Evolutionary conservation across 345 rosid genomes (phyloP).

Genomic region (Iberis pinnata): DNA sequence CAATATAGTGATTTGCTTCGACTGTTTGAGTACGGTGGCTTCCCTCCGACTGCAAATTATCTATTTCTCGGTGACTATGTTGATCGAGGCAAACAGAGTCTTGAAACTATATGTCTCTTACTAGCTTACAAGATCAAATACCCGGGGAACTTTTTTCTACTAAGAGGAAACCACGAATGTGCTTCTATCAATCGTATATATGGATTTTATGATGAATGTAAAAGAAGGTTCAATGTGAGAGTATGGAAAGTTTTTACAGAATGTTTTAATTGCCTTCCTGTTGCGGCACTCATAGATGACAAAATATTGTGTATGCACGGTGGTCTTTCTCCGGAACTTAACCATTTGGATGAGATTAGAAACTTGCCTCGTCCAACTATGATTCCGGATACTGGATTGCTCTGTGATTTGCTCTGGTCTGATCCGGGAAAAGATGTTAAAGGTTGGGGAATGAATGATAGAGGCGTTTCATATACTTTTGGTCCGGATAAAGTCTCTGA

Average conservation of each 20-base stretch:
- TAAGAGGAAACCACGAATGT: conserved; percentile 91
- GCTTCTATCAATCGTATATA: conserved; percentile 89
- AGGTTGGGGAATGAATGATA: conserved; percentile 94
- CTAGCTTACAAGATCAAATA: conserved; percentile 87
- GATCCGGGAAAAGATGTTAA: conserved; percentile 85
- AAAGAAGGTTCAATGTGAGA: conserved; percentile 84
- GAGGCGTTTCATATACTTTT: conserved; percentile 92
- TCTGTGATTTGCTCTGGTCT: conserved; percentile 95
- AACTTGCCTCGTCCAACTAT: conserved; percentile 60
- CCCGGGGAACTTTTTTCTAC: conserved; percentile 84
- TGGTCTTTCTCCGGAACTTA: conserved; percentile 86
- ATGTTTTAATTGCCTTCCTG: conserved; percentile 89
- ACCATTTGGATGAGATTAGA: conserved; percentile 72
- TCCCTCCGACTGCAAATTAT: conserved; percentile 85
- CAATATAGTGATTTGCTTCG: conserved; percentile 84
- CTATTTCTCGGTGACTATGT: conserved; percentile 90
- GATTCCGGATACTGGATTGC: conserved; percentile 74
- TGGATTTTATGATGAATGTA: conserved; percentile 93
- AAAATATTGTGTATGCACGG: conserved; percentile 96
- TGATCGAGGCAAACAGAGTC: conserved; percentile 92
- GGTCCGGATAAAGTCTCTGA: conserved; percentile 82
- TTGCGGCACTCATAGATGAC: conserved; percentile 82
- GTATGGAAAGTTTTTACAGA: conserved; percentile 90
- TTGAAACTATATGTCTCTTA: conserved; percentile 89
- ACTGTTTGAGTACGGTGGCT: conserved; percentile 92